Evolutionary conservation across 441 rosid genomes (phyloP).

Genomic region (Euphorbia celastroides): DNA sequence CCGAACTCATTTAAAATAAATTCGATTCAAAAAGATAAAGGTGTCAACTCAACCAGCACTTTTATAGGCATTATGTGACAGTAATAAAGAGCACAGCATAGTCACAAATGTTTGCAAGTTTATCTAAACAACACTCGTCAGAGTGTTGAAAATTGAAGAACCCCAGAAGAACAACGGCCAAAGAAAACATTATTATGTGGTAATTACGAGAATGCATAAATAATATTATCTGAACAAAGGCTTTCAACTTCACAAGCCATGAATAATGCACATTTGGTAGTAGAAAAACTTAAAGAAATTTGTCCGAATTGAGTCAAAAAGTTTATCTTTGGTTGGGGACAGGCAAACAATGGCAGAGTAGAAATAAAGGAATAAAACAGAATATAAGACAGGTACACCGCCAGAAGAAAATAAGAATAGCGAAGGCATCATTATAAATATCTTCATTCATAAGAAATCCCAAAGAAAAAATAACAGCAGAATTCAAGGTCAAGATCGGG

Average conservation of each 20-base stretch:
- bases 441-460: neutral
- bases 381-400: no score
- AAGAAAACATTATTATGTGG: neutral
- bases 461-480: neutral
- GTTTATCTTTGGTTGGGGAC: no score
- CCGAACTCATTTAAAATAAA: neutral
- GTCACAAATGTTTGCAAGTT: neutral
- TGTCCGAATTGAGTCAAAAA: no score
- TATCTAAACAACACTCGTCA: neutral
- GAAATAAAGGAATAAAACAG: no score
- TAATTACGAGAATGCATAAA: no score
- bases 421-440: no score
- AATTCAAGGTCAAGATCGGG: neutral
- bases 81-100: neutral
- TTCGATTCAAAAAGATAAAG: neutral
- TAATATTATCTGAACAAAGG: no score
- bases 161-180: neutral
- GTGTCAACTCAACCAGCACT: neutral
- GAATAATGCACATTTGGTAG: no score
- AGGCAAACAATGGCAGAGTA: no score
- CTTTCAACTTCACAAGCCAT: no score
- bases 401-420: no score
- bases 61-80: neutral
- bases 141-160: neutral
- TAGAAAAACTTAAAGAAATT: no score